Percentiles rank a stretch among this genome's conserved stretches.
These are phyloP conservation scores for Raffaelea ambrosiae DNA, from an alignment of 2,329 filamentous ascomycete genomes.

Conservation along the genomic window DNA sequence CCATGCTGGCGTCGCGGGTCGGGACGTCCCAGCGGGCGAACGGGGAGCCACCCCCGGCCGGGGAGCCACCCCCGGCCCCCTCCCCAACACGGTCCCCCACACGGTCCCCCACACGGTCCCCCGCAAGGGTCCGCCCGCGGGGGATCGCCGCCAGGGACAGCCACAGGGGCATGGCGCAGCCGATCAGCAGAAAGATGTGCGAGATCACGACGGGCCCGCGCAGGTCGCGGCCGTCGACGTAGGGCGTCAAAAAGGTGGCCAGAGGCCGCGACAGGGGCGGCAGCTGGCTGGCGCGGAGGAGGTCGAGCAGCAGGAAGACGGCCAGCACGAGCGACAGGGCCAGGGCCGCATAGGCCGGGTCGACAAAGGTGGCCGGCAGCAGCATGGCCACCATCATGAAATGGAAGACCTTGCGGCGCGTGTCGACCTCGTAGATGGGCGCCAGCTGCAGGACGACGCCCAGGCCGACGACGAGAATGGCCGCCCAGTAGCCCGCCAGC, in stretches of 20 bases:
- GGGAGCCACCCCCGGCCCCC: no score
- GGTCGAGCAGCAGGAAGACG: slow-evolving; percentile 79
- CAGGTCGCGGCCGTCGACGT: slow-evolving; percentile 88
- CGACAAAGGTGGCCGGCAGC: slow-evolving; percentile 75
- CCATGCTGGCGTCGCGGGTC: slow-evolving; percentile 74
- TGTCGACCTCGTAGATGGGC: slow-evolving; percentile 81
- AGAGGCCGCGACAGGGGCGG: slow-evolving; percentile 82
- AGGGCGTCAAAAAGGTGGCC: slow-evolving; percentile 80
- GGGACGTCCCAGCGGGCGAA: slow-evolving; percentile 63
- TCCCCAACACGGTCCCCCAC: no score
- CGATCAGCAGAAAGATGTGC: slow-evolving; percentile 91
- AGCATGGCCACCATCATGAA: slow-evolving; percentile 98
- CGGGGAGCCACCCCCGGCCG: slow-evolving; percentile 43
- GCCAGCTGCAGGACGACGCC: slow-evolving; percentile 67
- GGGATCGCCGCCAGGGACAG: slow-evolving; percentile 65
- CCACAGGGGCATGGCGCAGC: slow-evolving; percentile 93
- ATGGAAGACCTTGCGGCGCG: slow-evolving; percentile 92
- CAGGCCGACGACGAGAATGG: slow-evolving; percentile 63
- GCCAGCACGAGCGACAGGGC: slow-evolving; percentile 73
- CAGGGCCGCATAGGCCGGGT: slow-evolving; percentile 74
- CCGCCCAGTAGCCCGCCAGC: slow-evolving; percentile 64
- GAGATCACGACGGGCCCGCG: slow-evolving; percentile 90
- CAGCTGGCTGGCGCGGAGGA: slow-evolving; percentile 83
- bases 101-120: no score
- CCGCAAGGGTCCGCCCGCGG: slow-evolving; percentile 26